Conservation (phyloP, 345 rosid species). For the Erysimum cheiranthoides region DNA sequence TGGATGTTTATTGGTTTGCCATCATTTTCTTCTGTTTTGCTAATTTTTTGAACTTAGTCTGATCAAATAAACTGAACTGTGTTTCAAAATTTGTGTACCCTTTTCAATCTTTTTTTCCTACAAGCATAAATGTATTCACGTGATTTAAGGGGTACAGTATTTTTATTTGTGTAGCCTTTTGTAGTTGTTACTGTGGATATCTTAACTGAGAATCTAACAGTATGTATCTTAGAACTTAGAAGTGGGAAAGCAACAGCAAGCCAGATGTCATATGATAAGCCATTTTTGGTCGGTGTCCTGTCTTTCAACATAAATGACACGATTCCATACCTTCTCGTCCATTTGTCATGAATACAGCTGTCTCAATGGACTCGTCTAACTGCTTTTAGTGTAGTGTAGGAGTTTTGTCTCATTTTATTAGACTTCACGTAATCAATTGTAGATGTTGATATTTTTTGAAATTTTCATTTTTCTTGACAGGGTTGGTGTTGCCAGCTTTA, state of each 20-base stretch:
- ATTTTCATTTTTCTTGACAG: slow-evolving; percentile 49
- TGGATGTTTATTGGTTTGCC: slow-evolving; percentile 10
- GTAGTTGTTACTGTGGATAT: slow-evolving; percentile 13
- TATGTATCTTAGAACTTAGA: not conserved
- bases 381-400: not conserved
- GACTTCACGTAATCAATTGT: slow-evolving; percentile 2
- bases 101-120: slow-evolving; percentile 15
- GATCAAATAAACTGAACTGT: not conserved
- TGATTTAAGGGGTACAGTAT: slow-evolving; percentile 12
- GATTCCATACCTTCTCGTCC: slow-evolving; percentile 17
- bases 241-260: not conserved
- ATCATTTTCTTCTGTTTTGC: slow-evolving; percentile 20
- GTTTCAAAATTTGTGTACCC: slow-evolving; percentile 2
- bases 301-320: not conserved
- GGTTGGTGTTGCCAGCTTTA: slow-evolving; percentile 95
- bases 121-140: slow-evolving; percentile 2
- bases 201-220: slow-evolving; percentile 10
- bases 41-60: too few relatives aligned
- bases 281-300: not conserved
- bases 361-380: not conserved
- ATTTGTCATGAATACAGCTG: not conserved
- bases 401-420: not conserved
- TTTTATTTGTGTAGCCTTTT: slow-evolving; percentile 15
- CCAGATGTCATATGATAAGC: slow-evolving; percentile 3
- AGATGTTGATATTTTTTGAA: slow-evolving; percentile 23